A percentile compares a stretch with the other conserved stretches of the same genome.
Conservation (phyloP, 163 green algal genomes). For the Volvox carteri region DNA sequence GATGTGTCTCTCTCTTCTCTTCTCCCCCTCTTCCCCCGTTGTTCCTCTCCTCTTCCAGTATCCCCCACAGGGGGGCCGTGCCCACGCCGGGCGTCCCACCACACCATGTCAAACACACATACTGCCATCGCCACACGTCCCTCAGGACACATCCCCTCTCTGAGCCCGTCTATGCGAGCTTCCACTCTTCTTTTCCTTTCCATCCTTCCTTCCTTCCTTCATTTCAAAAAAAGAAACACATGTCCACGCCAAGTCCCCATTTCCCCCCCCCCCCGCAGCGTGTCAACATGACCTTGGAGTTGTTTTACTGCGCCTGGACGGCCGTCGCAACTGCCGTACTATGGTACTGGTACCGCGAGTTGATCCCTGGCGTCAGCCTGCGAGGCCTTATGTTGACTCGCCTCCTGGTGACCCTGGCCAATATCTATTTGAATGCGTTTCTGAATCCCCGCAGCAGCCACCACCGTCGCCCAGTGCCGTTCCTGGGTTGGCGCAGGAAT, state of each 20-base stretch:
- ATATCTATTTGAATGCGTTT: background rate
- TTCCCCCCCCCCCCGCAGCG: background rate
- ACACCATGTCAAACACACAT: too few relatives aligned
- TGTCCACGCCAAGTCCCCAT: too few relatives aligned
- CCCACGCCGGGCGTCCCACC: too few relatives aligned
- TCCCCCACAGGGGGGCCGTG: too few relatives aligned
- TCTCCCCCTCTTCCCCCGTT: background rate
- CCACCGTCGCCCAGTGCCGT: background rate
- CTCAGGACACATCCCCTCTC: too few relatives aligned
- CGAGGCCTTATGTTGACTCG: background rate
- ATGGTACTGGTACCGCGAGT: background rate
- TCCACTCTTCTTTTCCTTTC: background rate
- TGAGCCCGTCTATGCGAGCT: too few relatives aligned
- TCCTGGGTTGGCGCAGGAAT: background rate
- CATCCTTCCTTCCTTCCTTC: background rate
- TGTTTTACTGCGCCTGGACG: background rate
- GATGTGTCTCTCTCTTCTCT: background rate
- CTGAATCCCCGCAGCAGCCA: background rate
- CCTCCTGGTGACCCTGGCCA: background rate
- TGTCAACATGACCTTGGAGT: conserved; percentile 16
- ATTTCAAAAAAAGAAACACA: too few relatives aligned
- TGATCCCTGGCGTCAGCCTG: background rate
- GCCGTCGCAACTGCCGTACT: background rate
- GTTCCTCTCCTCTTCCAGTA: background rate
- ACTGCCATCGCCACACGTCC: background rate